Conservation (phyloP, 2,329 filamentous ascomycete genomes). For the Sarocladium oryzae region DNA sequence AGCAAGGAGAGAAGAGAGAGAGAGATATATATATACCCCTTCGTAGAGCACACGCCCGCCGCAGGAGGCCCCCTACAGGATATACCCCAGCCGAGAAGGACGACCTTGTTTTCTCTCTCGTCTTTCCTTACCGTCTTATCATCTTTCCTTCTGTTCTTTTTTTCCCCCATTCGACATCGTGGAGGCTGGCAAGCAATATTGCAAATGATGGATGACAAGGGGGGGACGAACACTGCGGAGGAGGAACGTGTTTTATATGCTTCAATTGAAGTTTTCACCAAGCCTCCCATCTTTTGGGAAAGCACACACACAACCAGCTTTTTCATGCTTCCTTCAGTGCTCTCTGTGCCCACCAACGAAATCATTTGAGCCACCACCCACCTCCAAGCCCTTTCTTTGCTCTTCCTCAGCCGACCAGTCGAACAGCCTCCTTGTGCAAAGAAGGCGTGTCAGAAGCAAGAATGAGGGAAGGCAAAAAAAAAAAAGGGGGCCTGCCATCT, state of each 20-base stretch:
- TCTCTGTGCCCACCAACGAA: not conserved
- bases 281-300: not conserved
- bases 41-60: not conserved
- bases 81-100: not conserved
- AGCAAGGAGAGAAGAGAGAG: not conserved
- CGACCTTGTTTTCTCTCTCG: not conserved
- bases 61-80: not conserved
- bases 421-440: no score
- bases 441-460: no score
- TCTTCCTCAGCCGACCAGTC: no score
- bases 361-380: no score
- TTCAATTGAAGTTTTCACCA: slow-evolving; percentile 3
- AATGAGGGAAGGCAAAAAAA: not conserved
- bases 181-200: not conserved
- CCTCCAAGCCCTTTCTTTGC: no score
- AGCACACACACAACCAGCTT: not conserved
- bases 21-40: not conserved
- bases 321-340: not conserved
- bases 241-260: not conserved
- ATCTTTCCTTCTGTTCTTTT: slow-evolving; percentile 6
- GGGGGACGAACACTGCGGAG: not conserved
- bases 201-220: not conserved
- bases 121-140: slow-evolving; percentile 5
- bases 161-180: slow-evolving; percentile 6
- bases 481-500: not conserved